These are phyloP conservation scores for Hypoxylon sp. DNA, from an alignment of 2,329 filamentous ascomycete genomes.

Conservation along the genomic window DNA sequence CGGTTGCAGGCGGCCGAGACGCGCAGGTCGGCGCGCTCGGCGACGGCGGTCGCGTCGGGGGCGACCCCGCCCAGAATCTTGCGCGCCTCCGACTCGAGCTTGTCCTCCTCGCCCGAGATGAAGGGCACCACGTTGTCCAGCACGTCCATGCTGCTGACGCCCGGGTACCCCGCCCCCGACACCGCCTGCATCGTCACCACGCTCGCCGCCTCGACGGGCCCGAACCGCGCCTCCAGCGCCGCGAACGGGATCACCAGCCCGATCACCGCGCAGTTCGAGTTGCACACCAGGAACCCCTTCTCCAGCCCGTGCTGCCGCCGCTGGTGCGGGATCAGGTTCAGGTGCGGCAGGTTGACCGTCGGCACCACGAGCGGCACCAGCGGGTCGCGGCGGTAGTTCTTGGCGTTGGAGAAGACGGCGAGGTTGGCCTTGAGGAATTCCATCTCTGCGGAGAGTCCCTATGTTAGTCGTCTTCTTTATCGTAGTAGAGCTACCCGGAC, in stretches of 20 bases:
- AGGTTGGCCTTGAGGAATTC: constrained; percentile 89
- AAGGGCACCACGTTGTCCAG: constrained; percentile 95
- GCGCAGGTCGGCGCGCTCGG: constrained; percentile 75
- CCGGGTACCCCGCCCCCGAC: constrained; percentile 89
- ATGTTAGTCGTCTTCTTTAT: neutral
- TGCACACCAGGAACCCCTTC: constrained; percentile 94
- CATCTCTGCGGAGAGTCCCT: constrained; percentile 78
- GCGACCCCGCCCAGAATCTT: constrained; percentile 90
- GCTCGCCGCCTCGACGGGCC: constrained; percentile 75
- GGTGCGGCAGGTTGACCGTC: constrained; percentile 89
- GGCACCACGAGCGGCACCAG: constrained; percentile 93
- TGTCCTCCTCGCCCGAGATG: constrained; percentile 94
- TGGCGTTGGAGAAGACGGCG: constrained; percentile 95
- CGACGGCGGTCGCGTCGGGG: constrained; percentile 73
- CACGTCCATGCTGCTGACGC: constrained; percentile 93
- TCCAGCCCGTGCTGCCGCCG: constrained; percentile 73
- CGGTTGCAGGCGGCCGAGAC: constrained; percentile 91
- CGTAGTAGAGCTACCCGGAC: constrained; percentile 39
- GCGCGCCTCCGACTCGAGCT: constrained; percentile 91
- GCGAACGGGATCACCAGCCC: constrained; percentile 95
- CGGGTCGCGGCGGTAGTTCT: constrained; percentile 93
- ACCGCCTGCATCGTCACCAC: constrained; percentile 96
- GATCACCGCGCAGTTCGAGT: constrained; percentile 98
- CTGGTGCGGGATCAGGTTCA: constrained; percentile 90
- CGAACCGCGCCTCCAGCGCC: constrained; percentile 85